Base-by-base conservation (phyloP, 768 basidiomycete genomes). In the Ramaria sp. region DNA sequence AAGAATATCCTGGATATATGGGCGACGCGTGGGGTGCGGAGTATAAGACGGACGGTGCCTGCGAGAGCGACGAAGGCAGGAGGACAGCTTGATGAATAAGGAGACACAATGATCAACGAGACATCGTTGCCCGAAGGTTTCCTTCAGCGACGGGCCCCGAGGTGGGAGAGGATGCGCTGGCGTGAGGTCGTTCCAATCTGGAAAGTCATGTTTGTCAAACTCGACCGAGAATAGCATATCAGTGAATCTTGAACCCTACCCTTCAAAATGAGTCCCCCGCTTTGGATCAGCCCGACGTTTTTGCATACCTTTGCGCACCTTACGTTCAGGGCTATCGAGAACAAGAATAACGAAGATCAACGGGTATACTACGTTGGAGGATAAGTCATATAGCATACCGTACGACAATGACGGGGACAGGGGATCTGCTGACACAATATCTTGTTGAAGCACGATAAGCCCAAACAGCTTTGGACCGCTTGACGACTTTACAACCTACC, bases 361-460 rank as follows among this genome's bases (percentile, higher is more conserved):
- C 3, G 3, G 2, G 3, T 27, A 27, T 27, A 27, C 3, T 27
- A 27, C 12, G 31, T 33, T 30, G 9, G 13, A 43, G 42, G 27
- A 27, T 19, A 49, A 19, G 20, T 12, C 17, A 49, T 2, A 31
- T 7, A 7, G 53, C 63, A 15, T 33, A 63, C 63, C 91, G 79
- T 42, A 98, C 93, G 52, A 98, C 95, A 60, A 98, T 92, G 63
- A 96, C 89, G 1, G 95, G 95, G 0, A 99, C 91, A 1, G 95
- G 92, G 0, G 91, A 93, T 65, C 90, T 92, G 17, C 88, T 86
- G 43, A 96, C 80, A 60, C 88, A 91, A 66, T 90, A 88, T 62
- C 83, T 87, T 59, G 43, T 53, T 38, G 5, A 48, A 41, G 38
- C 41, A 57, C 12, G n/a, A 53, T 33, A 38, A 51, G 24, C 17